phyloP scores from a whole-genome alignment of 2,329 filamentous ascomycete genomes.

The Neofusicoccum parvum region DNA sequence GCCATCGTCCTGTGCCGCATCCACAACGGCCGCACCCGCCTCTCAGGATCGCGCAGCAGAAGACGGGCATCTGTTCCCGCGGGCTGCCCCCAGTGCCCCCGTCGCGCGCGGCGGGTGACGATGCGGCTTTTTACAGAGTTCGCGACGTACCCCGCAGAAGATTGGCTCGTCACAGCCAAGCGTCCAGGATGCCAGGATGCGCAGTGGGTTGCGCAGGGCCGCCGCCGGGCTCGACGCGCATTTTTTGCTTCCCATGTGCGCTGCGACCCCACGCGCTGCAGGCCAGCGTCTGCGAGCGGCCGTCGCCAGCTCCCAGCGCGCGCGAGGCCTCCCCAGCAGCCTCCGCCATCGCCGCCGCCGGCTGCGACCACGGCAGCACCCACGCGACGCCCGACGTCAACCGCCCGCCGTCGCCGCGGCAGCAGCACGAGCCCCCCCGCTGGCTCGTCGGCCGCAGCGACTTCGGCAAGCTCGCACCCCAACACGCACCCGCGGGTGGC shows the following conservation, averaged over 20 bases:
- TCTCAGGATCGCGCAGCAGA: neutral
- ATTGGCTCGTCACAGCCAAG: conserved; percentile 16
- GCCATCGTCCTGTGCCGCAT: neutral
- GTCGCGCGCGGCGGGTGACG: conserved; percentile 5
- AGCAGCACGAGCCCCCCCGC: conserved; percentile 14
- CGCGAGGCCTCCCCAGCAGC: neutral
- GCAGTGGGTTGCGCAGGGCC: neutral
- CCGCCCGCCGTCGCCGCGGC: conserved; percentile 4
- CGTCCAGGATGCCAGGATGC: conserved; percentile 13
- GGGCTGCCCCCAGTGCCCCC: neutral
- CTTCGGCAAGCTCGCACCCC: conserved; percentile 11
- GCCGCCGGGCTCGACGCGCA: conserved; percentile 7
- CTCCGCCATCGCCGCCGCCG: neutral
- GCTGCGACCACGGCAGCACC: neutral
- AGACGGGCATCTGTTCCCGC: conserved; percentile 1
- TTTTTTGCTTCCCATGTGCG: conserved; percentile 5
- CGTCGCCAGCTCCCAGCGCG: neutral
- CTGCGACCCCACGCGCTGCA: neutral
- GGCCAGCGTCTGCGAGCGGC: neutral
- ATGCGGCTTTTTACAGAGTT: conserved; percentile 18
- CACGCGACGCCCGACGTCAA: neutral
- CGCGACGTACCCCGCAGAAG: conserved; percentile 15
- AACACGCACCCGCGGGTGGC: conserved; percentile 6
- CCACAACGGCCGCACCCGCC: neutral
- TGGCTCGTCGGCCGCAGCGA: conserved; percentile 12